Base-by-base conservation (phyloP, 208 protist species). In the Wallacemonas sp. region DNA sequence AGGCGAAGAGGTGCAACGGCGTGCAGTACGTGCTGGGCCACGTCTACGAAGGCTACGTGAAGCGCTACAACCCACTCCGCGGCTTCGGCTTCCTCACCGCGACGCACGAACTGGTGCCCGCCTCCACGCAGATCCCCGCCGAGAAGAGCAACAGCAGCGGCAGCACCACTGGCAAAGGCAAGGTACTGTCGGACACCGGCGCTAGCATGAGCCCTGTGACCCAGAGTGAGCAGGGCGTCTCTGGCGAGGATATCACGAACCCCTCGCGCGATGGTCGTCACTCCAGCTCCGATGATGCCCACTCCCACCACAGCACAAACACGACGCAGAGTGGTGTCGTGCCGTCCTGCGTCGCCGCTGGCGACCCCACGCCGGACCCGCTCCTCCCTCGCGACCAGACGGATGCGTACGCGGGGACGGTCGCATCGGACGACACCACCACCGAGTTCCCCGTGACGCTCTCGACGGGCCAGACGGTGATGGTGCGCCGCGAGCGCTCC, bases 31-130 rank as follows among this genome's bases (percentile, higher is more conserved):
- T 68, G 2, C 39, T 78, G 16, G 72, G 72, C 26, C 56, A 71
- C 34, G 57, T 55, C 58, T 79, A 79, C 46, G 73, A 74, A 39
- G 73, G 73, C 2, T 29, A 62, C 8, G 73, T 79, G 24, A 79
- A 87, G 74, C 83, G 83, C 23, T 90, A 87, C 72, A 87, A 86
- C 60, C 83, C 76, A 0, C 78, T 80, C 43, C 79, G 80, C 24
- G 80, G 83, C 17, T 90, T 87, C 32, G 81, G 81, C 23, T 88
- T 88, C 65, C 63, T 88, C 26, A 84, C 78, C 0, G 81, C 81
- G 16, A 81, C 77, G 0, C 41, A 77, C 32, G 72, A 83, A 33
- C 30, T 87, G 1, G 54, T 72, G 12, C 57, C 48, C 1, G 38
- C 68, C 4, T 32, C 41, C 29, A 46, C 54, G n/a, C n/a, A n/a